phyloP scores from a whole-genome alignment of 1,284 basidiomycete genomes.

The Coniophora puteana region DNA sequence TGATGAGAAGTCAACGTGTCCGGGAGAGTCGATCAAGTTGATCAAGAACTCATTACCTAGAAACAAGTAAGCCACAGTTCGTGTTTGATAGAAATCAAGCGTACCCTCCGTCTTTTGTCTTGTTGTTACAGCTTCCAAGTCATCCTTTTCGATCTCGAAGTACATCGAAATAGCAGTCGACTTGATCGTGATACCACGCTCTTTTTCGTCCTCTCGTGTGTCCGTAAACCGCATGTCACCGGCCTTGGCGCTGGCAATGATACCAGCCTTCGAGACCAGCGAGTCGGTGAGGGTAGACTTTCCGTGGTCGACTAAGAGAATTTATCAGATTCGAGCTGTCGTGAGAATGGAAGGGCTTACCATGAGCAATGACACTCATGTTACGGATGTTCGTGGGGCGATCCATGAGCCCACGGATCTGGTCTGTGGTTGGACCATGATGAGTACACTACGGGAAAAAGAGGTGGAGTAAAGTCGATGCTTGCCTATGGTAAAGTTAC shows the following conservation, averaged over 20 bases:
- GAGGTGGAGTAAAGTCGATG: constrained; percentile 17
- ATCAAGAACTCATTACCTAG: constrained; percentile 96
- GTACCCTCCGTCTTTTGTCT: constrained; percentile 92
- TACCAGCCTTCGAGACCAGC: constrained; percentile 99
- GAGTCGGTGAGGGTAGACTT: constrained; percentile 99
- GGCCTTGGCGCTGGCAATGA: constrained; percentile 94
- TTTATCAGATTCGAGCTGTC: constrained; percentile 16
- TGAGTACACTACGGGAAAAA: constrained; percentile 5
- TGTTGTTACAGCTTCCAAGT: constrained; percentile 75
- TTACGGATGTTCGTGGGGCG: constrained; percentile 92
- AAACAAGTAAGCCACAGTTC: constrained; percentile 15
- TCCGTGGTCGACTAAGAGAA: constrained; percentile 90
- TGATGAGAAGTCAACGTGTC: constrained; percentile 99
- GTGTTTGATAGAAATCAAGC: constrained; percentile 15
- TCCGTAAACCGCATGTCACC: constrained; percentile 98
- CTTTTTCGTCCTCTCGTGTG: constrained; percentile 98
- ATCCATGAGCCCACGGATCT: constrained; percentile 92
- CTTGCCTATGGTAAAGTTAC: constrained; percentile 87
- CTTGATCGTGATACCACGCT: constrained; percentile 99
- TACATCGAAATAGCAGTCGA: constrained; percentile 99
- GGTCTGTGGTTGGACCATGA: constrained; percentile 44
- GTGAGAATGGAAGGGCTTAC: constrained; percentile 38
- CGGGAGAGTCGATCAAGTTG: constrained; percentile 99
- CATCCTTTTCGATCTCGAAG: constrained; percentile 94
- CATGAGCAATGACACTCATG: constrained; percentile 98